Evolutionary conservation across 176 grass and related monocot genomes (phyloP), one percentile per base, ranked within the genome.

Genomic region (Pontederia crassipes): DNA sequence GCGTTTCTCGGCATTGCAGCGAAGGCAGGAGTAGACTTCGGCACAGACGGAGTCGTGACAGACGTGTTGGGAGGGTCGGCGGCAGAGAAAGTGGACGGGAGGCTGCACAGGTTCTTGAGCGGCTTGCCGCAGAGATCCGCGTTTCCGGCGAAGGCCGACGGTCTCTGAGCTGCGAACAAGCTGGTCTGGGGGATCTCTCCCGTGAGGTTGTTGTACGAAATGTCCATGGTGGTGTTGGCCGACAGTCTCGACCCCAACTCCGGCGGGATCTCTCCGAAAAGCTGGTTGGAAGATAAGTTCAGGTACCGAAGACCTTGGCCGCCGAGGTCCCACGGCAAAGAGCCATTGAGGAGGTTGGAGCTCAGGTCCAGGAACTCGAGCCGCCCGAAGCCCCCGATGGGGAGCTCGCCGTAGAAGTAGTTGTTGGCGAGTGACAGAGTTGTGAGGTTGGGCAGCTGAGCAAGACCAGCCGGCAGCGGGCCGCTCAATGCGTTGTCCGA

Each of bases 151-250:
- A 99, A 92, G 15, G 94, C 85, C 53, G 27, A 61, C 64, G 74
- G 61, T 57, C 73, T 69, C 78, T 86, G 88, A 17, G 54, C 64
- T 12, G 74, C 68, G 72, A 99, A 83, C 15, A 61, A 45, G 1
- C 77, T 79, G 35, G 58, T 68, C 64, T 75, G 79, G 2, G 94
- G 94, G 5, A 99, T 54, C 52, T 52, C 55, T 26, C 94, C 94
- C 5, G 79, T 93, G 77, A 99, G 72, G 61, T 99, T 83, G 51
- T 99, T 99, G 66, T 56, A 67, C 7, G 84, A 85, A 40, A 99
- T n/a, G 59, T 99, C 94, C 32, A 99, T 52, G 45, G 85, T 75
- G 2, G 77, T 61, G 60, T 89, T 93, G 2, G 55, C 74, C 8
- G 85, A 74, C 9, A 99, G 67, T 8, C 63, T 55, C 11, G 76